Base-by-base conservation (phyloP, 768 basidiomycete species). In the Lentinula guzmanii region DNA sequence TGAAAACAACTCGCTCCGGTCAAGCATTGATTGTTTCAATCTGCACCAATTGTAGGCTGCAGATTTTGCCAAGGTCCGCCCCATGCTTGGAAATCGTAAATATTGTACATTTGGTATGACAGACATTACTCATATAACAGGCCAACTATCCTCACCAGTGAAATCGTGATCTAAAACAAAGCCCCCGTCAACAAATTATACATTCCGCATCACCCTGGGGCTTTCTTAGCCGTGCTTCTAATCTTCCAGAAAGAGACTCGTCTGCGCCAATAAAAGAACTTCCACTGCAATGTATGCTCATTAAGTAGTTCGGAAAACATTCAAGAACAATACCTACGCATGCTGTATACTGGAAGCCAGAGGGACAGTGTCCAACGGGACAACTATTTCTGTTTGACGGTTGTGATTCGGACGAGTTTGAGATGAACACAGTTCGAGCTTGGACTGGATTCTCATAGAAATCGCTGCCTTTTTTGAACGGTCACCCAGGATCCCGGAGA, bases 311-410 rank as follows among this genome's bases (percentile, higher is more conserved):
- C 34, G 60, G 21, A 48, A 61, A 5, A 55, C 5, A 8, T 51
- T 21, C 35, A 31, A 42, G 9, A 33, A 58, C 10, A 37, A 45
- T 7, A 76, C 85, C 70, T 59, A 86, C 85, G 77, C 76, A 58
- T 83, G 83, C 55, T 82, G 78, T 5, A 87, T 66, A 58, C 81
- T 80, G 0, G 74, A 68, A 2, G 76, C 84, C 70, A 70, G 69
- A 52, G 65, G 62, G 63, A 64, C 79, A 33, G 74, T 77, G 54
- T 79, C 76, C 21, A 85, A 70, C 0, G 76, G 68, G 1, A 77
- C 75, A 3, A 75, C 64, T 35, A 86, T 75, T 11, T 68, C 68
- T 5, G 62, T 50, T 41, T 61, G 41, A 2, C 54, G 51, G 31
- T 35, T 63, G 31, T 52, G 51, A 33, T 39, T 34, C 34, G 43